These are phyloP conservation scores for Ormosia emarginata DNA, from an alignment of 306 rosid genomes.

Conservation along the genomic window DNA sequence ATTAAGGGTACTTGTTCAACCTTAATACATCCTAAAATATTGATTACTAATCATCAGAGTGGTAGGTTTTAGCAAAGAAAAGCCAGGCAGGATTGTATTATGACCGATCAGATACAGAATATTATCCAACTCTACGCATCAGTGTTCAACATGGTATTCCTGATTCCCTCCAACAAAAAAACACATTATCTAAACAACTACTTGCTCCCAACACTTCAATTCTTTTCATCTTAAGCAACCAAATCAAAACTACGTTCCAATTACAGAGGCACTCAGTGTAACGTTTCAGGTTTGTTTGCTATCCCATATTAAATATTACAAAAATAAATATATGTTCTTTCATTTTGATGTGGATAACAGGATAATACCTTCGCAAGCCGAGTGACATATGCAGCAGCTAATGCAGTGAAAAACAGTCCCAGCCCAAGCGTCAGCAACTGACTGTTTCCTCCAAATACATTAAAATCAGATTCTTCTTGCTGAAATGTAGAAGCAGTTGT, in stretches of 20 bases:
- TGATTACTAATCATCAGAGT: neutral
- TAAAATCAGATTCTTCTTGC: constrained; percentile 87
- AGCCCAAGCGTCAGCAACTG: constrained; percentile 77
- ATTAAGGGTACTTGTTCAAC: neutral
- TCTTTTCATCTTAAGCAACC: neutral
- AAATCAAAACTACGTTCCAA: neutral
- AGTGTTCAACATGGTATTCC: neutral
- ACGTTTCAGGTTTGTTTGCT: constrained; percentile 4
- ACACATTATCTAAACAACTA: neutral
- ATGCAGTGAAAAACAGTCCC: constrained; percentile 77
- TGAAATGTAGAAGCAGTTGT: constrained; percentile 42
- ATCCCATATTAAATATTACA: neutral
- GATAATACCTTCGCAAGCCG: constrained; percentile 79
- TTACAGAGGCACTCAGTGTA: neutral
- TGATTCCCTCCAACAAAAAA: neutral
- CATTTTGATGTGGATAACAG: neutral
- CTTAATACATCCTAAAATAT: neutral
- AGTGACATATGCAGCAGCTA: constrained; percentile 88
- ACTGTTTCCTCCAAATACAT: constrained; percentile 67
- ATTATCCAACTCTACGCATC: neutral
- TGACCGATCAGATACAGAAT: neutral
- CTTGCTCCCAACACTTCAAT: neutral
- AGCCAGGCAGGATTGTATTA: neutral
- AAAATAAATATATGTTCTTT: neutral
- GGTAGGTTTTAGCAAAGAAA: neutral